phyloP scores from a whole-genome alignment of 2,329 filamentous ascomycete genomes.

The Colletotrichum gloeosporioides region DNA sequence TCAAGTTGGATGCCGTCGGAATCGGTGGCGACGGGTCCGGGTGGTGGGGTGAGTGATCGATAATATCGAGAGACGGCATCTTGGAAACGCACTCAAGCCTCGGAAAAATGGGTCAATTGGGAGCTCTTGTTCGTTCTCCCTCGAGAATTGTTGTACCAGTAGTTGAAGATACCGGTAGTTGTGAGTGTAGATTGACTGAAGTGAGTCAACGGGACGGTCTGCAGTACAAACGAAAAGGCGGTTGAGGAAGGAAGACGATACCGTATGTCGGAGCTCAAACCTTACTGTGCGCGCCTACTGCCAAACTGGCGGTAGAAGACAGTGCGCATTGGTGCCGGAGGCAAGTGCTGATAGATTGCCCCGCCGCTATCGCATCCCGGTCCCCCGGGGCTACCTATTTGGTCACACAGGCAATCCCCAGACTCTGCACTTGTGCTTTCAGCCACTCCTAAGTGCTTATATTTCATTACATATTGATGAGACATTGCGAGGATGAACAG shows the following conservation, averaged over 20 bases:
- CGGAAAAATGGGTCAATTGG: neutral
- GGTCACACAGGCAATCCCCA: neutral
- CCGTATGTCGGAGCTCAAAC: neutral
- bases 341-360: neutral
- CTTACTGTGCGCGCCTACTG: neutral
- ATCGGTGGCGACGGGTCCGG: constrained; percentile 76
- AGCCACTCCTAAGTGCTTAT: neutral
- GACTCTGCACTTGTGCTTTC: neutral
- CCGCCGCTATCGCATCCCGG: constrained; percentile 18
- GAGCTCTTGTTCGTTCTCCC: neutral
- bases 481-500: neutral
- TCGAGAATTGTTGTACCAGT: neutral
- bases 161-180: neutral
- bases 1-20: constrained; percentile 83
- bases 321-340: neutral
- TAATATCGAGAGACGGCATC: constrained; percentile 57
- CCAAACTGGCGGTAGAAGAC: neutral
- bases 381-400: constrained; percentile 18
- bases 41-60: constrained; percentile 88
- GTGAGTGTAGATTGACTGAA: neutral
- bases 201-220: constrained; percentile 3
- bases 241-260: neutral
- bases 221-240: constrained; percentile 1
- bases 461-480: neutral
- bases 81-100: constrained; percentile 25